Conservation (phyloP, 169 alveolate species). For the Cryptosporidium ubiquitum region DNA sequence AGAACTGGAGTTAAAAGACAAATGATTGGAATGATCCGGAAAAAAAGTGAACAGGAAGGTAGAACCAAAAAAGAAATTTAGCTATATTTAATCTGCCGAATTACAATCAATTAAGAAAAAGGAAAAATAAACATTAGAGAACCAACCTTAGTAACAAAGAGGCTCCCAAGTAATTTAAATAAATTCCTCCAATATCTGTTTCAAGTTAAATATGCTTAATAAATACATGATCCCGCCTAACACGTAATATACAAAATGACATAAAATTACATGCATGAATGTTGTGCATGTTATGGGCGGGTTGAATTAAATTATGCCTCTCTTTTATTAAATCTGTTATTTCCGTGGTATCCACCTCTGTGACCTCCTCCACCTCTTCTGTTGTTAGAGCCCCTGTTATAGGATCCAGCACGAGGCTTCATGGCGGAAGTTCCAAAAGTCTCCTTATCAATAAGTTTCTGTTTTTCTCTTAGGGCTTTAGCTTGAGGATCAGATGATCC, state of each 20-base stretch:
- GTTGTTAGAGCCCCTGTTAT: slow-evolving; percentile 33
- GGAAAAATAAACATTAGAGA: neutral
- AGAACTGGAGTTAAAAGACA: neutral
- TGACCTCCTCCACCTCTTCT: slow-evolving; percentile 8
- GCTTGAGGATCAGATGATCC: slow-evolving; percentile 51
- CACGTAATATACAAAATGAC: neutral
- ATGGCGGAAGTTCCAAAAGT: slow-evolving; percentile 58
- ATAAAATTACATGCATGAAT: neutral
- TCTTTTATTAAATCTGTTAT: slow-evolving; percentile 28
- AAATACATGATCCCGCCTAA: neutral
- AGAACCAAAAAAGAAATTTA: neutral
- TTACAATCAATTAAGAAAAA: neutral
- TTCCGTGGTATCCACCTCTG: neutral
- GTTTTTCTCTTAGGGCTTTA: slow-evolving; percentile 57
- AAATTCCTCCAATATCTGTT: neutral
- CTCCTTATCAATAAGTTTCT: slow-evolving; percentile 54
- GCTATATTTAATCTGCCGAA: neutral
- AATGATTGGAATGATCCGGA: too few species aligned
- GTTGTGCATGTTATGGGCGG: neutral
- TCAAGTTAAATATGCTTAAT: neutral
- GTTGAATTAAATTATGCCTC: neutral
- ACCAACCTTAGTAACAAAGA: neutral
- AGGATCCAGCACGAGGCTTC: slow-evolving; percentile 23
- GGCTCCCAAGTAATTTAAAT: neutral
- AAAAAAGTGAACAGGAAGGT: neutral